Percentiles rank a stretch among this genome's conserved stretches.
Conservation (phyloP, 2,329 filamentous ascomycete species). For the Aspergillus sp. region DNA sequence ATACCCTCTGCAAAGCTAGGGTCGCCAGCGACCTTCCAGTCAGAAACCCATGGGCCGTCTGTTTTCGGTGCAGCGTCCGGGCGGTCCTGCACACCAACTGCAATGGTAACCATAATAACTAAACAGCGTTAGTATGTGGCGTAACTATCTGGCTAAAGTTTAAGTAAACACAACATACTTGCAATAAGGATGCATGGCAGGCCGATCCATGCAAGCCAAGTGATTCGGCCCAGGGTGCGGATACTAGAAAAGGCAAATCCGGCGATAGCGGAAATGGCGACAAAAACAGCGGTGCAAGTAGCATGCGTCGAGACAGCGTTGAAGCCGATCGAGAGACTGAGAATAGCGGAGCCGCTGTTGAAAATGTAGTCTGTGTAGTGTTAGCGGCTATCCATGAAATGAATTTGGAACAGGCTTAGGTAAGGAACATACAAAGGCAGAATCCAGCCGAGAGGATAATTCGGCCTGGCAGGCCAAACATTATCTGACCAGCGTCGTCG, state of each 20-base stretch:
- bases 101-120: not conserved
- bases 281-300: conserved; percentile 24
- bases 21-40: conserved; percentile 2
- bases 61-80: not conserved
- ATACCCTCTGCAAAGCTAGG: conserved; percentile 24
- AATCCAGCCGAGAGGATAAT: conserved; percentile 42
- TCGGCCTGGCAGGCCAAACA: conserved; percentile 55
- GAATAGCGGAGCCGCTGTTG: conserved; percentile 43
- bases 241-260: conserved; percentile 29
- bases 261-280: conserved; percentile 21
- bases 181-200: conserved; percentile 1
- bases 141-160: too few species aligned
- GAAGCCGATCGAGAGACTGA: conserved; percentile 41
- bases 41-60: not conserved
- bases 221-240: conserved; percentile 32
- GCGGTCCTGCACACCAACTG: not conserved
- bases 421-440: not conserved
- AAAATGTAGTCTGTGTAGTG: conserved; percentile 27
- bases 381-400: too few species aligned
- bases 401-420: too few species aligned
- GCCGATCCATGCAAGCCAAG: conserved; percentile 37
- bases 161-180: conserved; percentile 10
- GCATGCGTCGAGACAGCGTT: conserved; percentile 43
- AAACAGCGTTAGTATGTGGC: not conserved
- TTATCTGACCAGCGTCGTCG: conserved; percentile 55